phyloP scores from a whole-genome alignment of 163 green algal species.

The Scenedesmus sp. region DNA sequence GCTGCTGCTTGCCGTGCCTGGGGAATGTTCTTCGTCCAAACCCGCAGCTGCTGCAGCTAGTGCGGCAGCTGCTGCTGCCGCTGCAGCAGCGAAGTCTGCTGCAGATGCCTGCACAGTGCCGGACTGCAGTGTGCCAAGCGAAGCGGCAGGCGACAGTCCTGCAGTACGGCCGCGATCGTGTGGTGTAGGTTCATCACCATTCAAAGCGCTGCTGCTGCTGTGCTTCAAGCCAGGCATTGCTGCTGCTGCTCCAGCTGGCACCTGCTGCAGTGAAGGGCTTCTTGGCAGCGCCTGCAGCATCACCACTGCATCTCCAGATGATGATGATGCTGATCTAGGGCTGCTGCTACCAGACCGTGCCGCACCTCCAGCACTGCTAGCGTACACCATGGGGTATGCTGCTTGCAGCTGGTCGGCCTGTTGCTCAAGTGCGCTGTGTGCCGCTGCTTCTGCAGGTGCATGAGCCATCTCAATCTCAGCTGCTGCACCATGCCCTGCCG shows the following conservation, averaged over 20 bases:
- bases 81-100: constrained; percentile 47
- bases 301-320: not conserved
- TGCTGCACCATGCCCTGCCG: not conserved
- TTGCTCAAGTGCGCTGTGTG: not conserved
- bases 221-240: not conserved
- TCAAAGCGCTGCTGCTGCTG: not conserved
- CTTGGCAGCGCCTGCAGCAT: not conserved
- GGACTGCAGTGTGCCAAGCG: not conserved
- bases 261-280: not conserved
- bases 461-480: not conserved
- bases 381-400: not conserved
- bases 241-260: constrained; percentile 1
- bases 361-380: not conserved
- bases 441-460: constrained; percentile 14
- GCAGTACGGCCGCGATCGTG: not conserved
- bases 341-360: not conserved
- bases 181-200: not conserved
- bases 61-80: constrained; percentile 26
- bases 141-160: not conserved
- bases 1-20: not conserved
- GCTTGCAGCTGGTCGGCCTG: not conserved
- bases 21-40: not conserved
- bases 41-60: constrained; percentile 13
- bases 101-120: not conserved
- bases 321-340: not conserved